A percentile compares a stretch with the other conserved stretches of the same genome.
These are phyloP conservation scores for Cercis canadensis DNA, from an alignment of 306 rosid species.

Conservation along the genomic window DNA sequence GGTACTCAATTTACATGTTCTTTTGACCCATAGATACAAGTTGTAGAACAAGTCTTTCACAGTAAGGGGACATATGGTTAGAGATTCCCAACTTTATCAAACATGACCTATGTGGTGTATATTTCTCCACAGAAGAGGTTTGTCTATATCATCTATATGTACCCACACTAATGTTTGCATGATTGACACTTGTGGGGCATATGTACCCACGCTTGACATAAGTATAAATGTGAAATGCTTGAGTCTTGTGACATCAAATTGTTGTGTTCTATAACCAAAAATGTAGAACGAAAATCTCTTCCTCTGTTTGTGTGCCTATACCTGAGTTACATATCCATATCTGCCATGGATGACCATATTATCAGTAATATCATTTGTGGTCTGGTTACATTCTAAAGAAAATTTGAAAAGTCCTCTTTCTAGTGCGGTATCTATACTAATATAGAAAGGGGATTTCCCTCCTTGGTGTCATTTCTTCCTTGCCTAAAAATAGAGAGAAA, in stretches of 20 bases:
- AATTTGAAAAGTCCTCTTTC: background rate
- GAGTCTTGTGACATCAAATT: background rate
- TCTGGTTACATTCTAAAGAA: slow-evolving; percentile 9
- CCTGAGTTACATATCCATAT: background rate
- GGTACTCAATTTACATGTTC: slow-evolving; percentile 49
- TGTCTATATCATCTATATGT: slow-evolving; percentile 5
- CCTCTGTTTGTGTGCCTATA: background rate
- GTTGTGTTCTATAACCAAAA: background rate
- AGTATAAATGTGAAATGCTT: slow-evolving; percentile 8
- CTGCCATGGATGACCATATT: slow-evolving; percentile 17
- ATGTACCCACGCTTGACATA: slow-evolving; percentile 2
- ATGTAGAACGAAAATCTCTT: background rate
- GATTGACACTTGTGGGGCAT: too few relatives aligned
- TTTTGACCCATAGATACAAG: slow-evolving; percentile 28
- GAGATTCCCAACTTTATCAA: slow-evolving; percentile 28
- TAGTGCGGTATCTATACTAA: background rate
- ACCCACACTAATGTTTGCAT: background rate
- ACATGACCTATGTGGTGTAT: slow-evolving; percentile 21
- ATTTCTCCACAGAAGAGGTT: slow-evolving; percentile 1
- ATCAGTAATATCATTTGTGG: background rate
- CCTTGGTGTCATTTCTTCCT: too few relatives aligned
- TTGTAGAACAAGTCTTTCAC: slow-evolving; percentile 7
- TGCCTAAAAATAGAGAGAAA: background rate
- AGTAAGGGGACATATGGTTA: background rate
- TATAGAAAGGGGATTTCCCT: background rate